Base-by-base conservation (phyloP, 345 rosid genomes). In the Camelina hispida region DNA sequence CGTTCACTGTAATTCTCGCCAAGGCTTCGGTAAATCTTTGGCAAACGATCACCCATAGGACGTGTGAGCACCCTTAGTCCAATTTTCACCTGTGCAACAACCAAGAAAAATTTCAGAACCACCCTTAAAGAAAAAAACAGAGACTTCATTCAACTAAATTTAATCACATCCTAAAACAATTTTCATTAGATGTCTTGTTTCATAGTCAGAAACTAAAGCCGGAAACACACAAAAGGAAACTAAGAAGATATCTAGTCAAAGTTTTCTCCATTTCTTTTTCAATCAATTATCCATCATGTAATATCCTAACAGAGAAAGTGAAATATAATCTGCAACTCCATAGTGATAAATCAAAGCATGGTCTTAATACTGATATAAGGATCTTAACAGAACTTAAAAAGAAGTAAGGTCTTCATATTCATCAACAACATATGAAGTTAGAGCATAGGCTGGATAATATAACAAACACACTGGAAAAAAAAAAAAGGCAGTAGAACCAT, bases 11-110 rank as follows among this genome's bases (percentile, higher is more conserved):
- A 95, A 60, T 89, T 87, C 84, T 90, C 92, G 22, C 97, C 97
- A 9, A 91, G 85, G 14, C 87, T 84, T 52, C 97, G 87, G 80
- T 92, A 95, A 72, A 95, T 78, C 37, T 84, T 81, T 47, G 99
- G 97, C 56, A 95, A 73, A 72, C 84, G 82, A 65, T 83, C 90
- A 20, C 90, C 83, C 69, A 83, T 68, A 9, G 97, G 99, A 40
- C 97, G 97, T 22, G 97, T 90, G 71, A 95, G 93, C 75, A 95
- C 99, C 62, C 97, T 87, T 56, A 95, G 96, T 48, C 96, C 97
- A 80, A 95, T 95, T 81, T 81, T 92, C 61, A 95, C 99, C 97
- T 92, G 79, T 58, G 46, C 16, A 73, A 50, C 44, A 73, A 66
- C 54, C 66, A 75, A 18, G 5, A 12, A 56, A 69, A n/a, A 28